Evolutionary conservation across 2,329 filamentous ascomycete species (phyloP), one percentile per base, ranked within the genome.

Genomic region (Fusarium sp.): DNA sequence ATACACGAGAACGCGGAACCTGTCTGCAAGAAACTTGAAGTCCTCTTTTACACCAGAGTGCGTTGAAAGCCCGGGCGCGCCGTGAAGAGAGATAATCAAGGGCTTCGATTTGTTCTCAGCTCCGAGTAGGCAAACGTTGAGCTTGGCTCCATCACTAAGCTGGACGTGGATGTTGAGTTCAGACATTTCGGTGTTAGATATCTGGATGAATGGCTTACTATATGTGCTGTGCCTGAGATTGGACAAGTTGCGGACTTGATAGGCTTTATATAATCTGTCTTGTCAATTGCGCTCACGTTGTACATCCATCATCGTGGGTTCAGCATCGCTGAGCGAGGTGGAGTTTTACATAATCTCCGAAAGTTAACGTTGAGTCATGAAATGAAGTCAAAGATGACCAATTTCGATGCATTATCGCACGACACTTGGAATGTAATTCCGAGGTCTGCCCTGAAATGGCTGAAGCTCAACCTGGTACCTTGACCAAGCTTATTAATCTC

Each of bases 111-210:
- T 67, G 18, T 67, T 42, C 6, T 66, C 35, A 12, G 61, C 48
- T 10, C 64, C 64, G 7, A 67, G 45, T n/a, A 66, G 30, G 26
- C 53, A 60, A 6, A 66, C 61, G n/a, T 46, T 64, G 8, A 67
- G 46, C 10, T 54, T 67, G 27, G 11, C 40, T 33, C 61, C 53
- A 35, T 66, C 64, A 11, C 46, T 67, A 12, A 67, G 61, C 8
- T 49, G 61, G 3, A 66, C 53, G 35, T 60, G 37, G 1, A 41
- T 67, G 9, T 45, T 38, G 7, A 15, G 4, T 35, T 41, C 23
- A 14, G 57, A 32, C 49, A 60, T 60, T n/a, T 11, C 13, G 33
- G n/a, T 35, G 6, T 20, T 44, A 23, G 23, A 18, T 13, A 0
- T 23, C 23, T 23, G 23, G 4, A 26, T 30, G 7, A n/a, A 18